Base-by-base conservation (phyloP, 768 basidiomycete genomes). In the Daedaleopsis nitida region DNA sequence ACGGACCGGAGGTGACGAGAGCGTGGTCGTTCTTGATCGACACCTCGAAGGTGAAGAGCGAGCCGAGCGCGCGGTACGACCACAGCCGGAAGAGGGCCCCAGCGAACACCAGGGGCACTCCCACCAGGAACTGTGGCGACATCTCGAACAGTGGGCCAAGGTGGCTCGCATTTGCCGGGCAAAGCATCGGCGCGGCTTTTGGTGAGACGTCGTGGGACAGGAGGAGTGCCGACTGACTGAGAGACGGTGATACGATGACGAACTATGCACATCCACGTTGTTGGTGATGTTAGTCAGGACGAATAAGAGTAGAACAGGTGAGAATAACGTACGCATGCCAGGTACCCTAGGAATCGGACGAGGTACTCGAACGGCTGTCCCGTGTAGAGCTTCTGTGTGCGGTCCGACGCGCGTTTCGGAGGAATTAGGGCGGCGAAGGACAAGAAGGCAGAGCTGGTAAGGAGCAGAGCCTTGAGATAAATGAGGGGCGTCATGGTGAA, bases 1-100 rank as follows among this genome's bases (percentile, higher is more conserved):
- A 80, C 5, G 77, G 78, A 0, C 78, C 77, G 2, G 66, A 60
- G 1, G 75, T 77, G 53, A 80, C 63, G 12, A 80, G 69, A 49
- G 60, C 61, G 60, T 80, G 79, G 19, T 69, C 49, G 11, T 67
- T 65, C 8, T 68, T 71, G 23, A 79, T 71, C 17, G 69, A 67
- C 23, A 78, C 62, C 35, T 78, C 71, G 49, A 78, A 80, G 10
- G 77, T 80, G 64, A 76, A 78, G 34, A 73, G 59, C 7, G 60
- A 47, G 13, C 74, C 74, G 21, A 80, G 67, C 13, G 66, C 59
- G 9, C 65, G 72, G 63, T 72, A 80, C 52, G 74, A 79, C 57
- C 64, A 64, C 8, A 74, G 51, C 11, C 81, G 76, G 6, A 80
- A 59, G 70, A 42, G 9, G 67, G 39, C 39, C 51, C 77, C 79